Conservation (phyloP, 352 stramenopile genomes). For the Pythium brassicae region DNA sequence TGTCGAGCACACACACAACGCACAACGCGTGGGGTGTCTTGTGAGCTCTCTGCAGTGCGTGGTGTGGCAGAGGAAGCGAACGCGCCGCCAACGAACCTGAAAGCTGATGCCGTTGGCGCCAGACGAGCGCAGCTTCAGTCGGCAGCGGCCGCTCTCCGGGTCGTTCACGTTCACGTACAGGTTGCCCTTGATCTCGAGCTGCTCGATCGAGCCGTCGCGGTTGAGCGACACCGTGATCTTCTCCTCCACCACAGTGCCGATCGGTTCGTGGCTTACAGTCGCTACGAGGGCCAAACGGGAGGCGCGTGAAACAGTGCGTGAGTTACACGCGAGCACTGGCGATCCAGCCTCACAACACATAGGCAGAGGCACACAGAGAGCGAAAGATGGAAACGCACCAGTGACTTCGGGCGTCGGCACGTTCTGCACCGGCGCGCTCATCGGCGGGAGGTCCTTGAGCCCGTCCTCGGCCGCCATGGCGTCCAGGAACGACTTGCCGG, state of each 20-base stretch:
- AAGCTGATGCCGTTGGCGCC: slow-evolving; percentile 71
- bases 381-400: slow-evolving; percentile 2
- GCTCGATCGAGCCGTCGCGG: slow-evolving; percentile 75
- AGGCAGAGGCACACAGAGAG: neutral
- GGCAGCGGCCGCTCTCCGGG: slow-evolving; percentile 55
- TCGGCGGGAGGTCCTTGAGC: slow-evolving; percentile 81
- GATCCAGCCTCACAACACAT: too few species aligned
- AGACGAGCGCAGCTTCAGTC: slow-evolving; percentile 68
- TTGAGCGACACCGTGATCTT: slow-evolving; percentile 85
- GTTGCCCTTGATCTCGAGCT: slow-evolving; percentile 85
- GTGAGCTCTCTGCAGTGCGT: too few species aligned
- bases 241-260: slow-evolving; percentile 80
- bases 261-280: slow-evolving; percentile 75
- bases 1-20: slow-evolving; percentile 5
- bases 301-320: too few species aligned
- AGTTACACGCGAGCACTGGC: too few species aligned
- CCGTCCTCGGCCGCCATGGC: slow-evolving; percentile 84
- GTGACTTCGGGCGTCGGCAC: slow-evolving; percentile 56
- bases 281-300: slow-evolving; percentile 8
- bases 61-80: too few species aligned
- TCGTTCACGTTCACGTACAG: slow-evolving; percentile 85
- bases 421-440: slow-evolving; percentile 64
- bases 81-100: slow-evolving; percentile 28
- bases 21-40: too few species aligned
- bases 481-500: slow-evolving; percentile 81